Conservation (phyloP, 2,329 filamentous ascomycete species). For the Diaporthe destruens region DNA sequence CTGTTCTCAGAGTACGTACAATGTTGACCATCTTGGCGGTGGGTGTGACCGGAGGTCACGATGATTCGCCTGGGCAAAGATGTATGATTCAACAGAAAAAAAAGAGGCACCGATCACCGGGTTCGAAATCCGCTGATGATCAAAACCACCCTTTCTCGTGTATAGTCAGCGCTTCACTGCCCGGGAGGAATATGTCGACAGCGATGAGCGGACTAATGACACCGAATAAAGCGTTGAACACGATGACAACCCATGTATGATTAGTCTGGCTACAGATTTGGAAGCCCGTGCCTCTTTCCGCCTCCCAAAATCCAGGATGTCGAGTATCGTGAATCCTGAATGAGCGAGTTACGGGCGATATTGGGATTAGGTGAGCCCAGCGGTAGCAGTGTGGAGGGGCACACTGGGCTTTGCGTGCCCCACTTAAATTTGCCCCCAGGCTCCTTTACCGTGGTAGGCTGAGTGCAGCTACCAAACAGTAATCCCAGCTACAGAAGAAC, state of each 20-base stretch:
- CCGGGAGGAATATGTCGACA: not conserved
- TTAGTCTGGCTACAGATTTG: not conserved
- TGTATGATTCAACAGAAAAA: not conserved
- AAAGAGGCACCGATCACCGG: not conserved
- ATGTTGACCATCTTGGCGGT: constrained; percentile 91
- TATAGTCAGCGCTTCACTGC: not conserved
- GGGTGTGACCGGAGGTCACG: constrained; percentile 42
- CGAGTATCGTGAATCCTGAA: not conserved
- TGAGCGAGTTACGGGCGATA: not conserved
- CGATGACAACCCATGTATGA: not conserved
- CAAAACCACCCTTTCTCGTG: not conserved
- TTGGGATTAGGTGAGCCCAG: not conserved
- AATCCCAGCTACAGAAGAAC: too few relatives aligned
- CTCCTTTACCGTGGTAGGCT: not conserved
- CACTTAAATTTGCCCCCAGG: constrained; percentile 31
- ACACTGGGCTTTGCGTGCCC: constrained; percentile 20
- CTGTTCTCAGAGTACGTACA: constrained; percentile 13
- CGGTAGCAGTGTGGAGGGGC: constrained; percentile 20
- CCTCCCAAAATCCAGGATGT: not conserved
- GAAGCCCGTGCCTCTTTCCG: not conserved
- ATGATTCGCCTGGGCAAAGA: not conserved
- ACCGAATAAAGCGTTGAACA: not conserved
- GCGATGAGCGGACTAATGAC: not conserved
- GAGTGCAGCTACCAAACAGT: too few relatives aligned
- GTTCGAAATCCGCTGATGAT: not conserved